phyloP scores from a whole-genome alignment of 805 yeast species.

The Zygoascus tannicola region DNA sequence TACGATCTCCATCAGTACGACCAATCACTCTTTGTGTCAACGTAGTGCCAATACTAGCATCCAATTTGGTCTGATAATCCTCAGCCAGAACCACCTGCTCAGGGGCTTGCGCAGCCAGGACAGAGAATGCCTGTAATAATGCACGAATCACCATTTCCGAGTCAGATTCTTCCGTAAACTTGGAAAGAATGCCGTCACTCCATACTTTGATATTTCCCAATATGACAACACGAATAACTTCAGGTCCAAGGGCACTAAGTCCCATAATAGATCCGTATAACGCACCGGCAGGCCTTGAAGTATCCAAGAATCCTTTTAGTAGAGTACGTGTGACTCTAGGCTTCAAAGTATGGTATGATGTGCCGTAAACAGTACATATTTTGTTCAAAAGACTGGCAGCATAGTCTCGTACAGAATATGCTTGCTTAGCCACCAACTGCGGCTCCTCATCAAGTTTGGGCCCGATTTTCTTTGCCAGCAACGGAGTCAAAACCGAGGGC shows the following conservation, averaged over 20 bases:
- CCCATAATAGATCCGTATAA: constrained; percentile 90
- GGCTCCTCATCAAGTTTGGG: constrained; percentile 24
- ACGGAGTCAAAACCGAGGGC: constrained; percentile 89
- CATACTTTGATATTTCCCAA: constrained; percentile 80
- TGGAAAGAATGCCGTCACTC: constrained; percentile 33
- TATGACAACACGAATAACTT: constrained; percentile 74
- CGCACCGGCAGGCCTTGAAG: constrained; percentile 76
- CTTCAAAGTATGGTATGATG: constrained; percentile 77
- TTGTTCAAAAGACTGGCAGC: constrained; percentile 76
- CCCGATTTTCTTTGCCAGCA: constrained; percentile 86
- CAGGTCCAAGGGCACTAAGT: constrained; percentile 72
- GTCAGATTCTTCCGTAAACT: constrained; percentile 32
- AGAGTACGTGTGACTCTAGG: constrained; percentile 92
- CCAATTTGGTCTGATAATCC: constrained; percentile 35
- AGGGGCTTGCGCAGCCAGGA: constrained; percentile 27
- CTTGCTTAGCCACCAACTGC: constrained; percentile 20
- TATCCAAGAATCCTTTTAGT: constrained; percentile 80
- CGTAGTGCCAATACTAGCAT: constrained; percentile 50
- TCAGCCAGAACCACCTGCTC: constrained; percentile 30
- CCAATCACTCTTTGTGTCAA: constrained; percentile 43
- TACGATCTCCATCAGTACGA: constrained; percentile 39
- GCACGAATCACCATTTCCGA: constrained; percentile 37
- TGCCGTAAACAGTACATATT: constrained; percentile 71
- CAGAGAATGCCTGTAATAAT: constrained; percentile 46
- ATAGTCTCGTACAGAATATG: constrained; percentile 69